A percentile compares a stretch with the other conserved stretches of the same genome.
phyloP scores from a whole-genome alignment of 768 basidiomycete species.

The Solioccasus polychromus region DNA sequence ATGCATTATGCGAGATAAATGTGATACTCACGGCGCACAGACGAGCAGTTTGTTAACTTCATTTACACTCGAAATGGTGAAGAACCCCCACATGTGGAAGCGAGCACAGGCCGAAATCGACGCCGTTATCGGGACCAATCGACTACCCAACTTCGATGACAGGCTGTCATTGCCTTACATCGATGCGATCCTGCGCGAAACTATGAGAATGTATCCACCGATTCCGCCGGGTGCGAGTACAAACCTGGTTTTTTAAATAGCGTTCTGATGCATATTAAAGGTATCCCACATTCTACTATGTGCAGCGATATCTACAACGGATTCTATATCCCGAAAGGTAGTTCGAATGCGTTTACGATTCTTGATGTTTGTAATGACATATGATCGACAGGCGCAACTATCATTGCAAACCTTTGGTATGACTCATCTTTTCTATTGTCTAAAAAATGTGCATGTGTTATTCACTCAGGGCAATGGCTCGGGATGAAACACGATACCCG shows the following conservation, averaged over 20 bases:
- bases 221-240: conserved; percentile 9
- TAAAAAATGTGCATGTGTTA: not conserved
- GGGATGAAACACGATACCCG: conserved; percentile 13
- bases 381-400: conserved; percentile 1
- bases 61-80: conserved; percentile 12
- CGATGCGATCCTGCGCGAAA: conserved; percentile 17
- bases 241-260: not conserved
- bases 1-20: not conserved
- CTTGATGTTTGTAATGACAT: not conserved
- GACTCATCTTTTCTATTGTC: not conserved
- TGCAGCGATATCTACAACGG: conserved; percentile 39
- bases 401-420: conserved; percentile 10
- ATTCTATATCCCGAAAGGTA: conserved; percentile 52
- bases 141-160: conserved; percentile 5
- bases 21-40: not conserved
- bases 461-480: conserved; percentile 8
- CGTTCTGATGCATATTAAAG: not conserved
- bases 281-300: conserved; percentile 26
- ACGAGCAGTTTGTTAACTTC: not conserved
- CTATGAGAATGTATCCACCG: conserved; percentile 13
- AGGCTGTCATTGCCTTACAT: conserved; percentile 7
- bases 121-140: not conserved
- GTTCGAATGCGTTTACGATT: not conserved
- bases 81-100: conserved; percentile 12
- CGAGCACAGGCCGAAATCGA: conserved; percentile 12